A percentile compares a stretch with the other conserved stretches of the same genome.
Evolutionary conservation across 2,329 filamentous ascomycete species (phyloP).

Genomic region (Xylaria sp.): DNA sequence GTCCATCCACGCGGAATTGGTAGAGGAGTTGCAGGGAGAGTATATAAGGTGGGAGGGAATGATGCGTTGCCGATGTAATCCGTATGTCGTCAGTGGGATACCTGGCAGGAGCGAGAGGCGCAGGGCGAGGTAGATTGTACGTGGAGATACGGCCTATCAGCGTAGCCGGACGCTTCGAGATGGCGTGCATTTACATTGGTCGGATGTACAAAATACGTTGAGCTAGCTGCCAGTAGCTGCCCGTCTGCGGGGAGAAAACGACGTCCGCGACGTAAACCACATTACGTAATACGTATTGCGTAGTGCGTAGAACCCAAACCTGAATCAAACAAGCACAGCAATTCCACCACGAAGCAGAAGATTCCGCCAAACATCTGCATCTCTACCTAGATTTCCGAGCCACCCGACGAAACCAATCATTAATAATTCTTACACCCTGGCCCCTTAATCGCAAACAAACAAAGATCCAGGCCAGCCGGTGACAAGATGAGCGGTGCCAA

Average conservation of each 20-base stretch:
- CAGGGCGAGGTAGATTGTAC: neutral
- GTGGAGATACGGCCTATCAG: neutral
- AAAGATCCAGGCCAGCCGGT: neutral
- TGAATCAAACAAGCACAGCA: neutral
- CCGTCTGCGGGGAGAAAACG: neutral
- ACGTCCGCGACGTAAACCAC: neutral
- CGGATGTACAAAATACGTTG: neutral
- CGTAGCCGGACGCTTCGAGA: neutral
- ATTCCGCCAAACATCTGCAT: neutral
- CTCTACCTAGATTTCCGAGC: neutral
- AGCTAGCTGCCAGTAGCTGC: neutral
- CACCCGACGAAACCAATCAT: neutral
- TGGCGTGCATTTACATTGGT: neutral
- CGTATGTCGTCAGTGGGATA: neutral
- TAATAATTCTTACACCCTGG: neutral
- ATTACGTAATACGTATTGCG: neutral
- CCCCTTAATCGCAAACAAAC: neutral
- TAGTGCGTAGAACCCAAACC: neutral
- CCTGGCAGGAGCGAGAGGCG: neutral
- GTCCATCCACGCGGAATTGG: slow-evolving; percentile 2
- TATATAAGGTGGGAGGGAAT: neutral
- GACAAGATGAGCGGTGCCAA: slow-evolving; percentile 30
- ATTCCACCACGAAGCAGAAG: neutral
- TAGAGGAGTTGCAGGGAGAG: neutral
- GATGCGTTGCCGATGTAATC: neutral